These are phyloP conservation scores for Elsinoe batatas DNA, from an alignment of 2,329 filamentous ascomycete species.

Conservation along the genomic window DNA sequence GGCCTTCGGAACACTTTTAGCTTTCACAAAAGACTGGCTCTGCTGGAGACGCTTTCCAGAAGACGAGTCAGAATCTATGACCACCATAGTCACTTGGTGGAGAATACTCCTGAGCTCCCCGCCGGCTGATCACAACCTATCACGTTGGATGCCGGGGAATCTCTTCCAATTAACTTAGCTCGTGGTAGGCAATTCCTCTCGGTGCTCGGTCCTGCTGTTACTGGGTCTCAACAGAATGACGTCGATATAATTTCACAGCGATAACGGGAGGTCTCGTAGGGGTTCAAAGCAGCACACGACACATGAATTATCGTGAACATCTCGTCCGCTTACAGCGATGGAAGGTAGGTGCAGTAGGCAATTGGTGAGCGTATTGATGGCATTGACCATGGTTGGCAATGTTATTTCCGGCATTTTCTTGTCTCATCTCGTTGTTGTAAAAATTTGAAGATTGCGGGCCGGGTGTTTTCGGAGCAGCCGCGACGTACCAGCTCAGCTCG, in stretches of 20 bases:
- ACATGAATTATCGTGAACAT: too few species aligned
- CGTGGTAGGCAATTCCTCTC: too few species aligned
- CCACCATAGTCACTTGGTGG: neutral
- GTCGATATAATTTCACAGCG: too few species aligned
- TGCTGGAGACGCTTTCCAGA: neutral
- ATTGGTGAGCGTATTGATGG: neutral
- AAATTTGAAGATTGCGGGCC: slow-evolving; percentile 1
- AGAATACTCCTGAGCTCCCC: neutral
- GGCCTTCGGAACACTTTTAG: neutral
- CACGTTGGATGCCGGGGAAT: neutral
- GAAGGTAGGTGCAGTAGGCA: neutral
- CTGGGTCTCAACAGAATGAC: too few species aligned
- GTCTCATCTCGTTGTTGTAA: slow-evolving; percentile 4
- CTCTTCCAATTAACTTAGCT: too few species aligned
- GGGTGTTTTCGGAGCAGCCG: neutral
- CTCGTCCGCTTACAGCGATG: too few species aligned
- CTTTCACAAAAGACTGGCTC: neutral
- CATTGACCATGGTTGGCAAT: neutral
- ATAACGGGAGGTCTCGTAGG: too few species aligned
- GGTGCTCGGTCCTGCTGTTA: too few species aligned
- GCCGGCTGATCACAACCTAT: neutral
- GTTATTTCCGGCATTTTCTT: neutral
- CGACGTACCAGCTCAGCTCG: neutral
- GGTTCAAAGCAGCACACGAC: too few species aligned
- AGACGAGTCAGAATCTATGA: neutral